Percentiles rank a stretch among this genome's conserved stretches.
phyloP scores from a whole-genome alignment of 192 early-diverging fungal species.

The Podila epigama region DNA sequence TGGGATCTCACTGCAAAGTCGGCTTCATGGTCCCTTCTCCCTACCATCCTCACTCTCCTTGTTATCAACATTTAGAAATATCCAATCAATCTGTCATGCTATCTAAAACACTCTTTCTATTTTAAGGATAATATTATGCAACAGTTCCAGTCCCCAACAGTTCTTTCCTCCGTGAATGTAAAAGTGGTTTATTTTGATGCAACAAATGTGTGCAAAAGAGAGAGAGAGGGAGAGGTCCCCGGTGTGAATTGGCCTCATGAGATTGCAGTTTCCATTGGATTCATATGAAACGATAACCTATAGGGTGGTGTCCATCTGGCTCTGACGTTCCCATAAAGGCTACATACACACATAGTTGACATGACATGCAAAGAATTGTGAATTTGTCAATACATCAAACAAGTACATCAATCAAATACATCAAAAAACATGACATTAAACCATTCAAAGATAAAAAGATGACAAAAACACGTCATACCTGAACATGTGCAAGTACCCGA shows the following conservation, averaged over 20 bases:
- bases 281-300: background rate
- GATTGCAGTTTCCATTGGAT: background rate
- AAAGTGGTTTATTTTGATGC: too few relatives aligned
- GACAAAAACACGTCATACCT: conserved; percentile 17
- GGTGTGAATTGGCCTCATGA: too few relatives aligned
- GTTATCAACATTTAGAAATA: background rate
- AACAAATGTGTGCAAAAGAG: too few relatives aligned
- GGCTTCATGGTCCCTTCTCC: background rate
- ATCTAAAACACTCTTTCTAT: too few relatives aligned
- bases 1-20: background rate
- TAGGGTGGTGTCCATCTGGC: background rate
- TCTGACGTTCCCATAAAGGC: background rate
- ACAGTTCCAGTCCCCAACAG: too few relatives aligned
- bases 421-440: background rate
- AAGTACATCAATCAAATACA: background rate
- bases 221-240: too few relatives aligned
- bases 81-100: background rate
- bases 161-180: too few relatives aligned
- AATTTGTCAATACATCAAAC: background rate
- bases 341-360: background rate
- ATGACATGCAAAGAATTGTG: too few relatives aligned
- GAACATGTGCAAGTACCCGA: conserved; percentile 21
- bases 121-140: too few relatives aligned
- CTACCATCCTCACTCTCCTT: background rate
- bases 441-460: background rate